Percentiles rank a stretch among this genome's conserved stretches.
Evolutionary conservation across 495 filamentous ascomycete genomes (phyloP).

Genomic region (Penicillium cataractarum): DNA sequence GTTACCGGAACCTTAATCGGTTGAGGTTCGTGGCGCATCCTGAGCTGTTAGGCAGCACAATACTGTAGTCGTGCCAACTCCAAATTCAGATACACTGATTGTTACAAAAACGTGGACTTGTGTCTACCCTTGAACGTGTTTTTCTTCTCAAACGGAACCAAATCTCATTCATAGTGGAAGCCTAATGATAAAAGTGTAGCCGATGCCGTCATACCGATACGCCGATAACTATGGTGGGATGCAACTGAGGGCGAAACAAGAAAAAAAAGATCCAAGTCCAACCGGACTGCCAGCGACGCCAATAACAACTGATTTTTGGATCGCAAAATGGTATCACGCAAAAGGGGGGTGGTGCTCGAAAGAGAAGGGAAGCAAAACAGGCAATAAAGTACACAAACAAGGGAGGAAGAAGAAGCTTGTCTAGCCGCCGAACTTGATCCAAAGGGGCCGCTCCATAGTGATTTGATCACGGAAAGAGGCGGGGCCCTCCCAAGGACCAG

Average conservation of each 20-base stretch:
- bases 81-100: too few relatives aligned
- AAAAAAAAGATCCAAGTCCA: constrained; percentile 5
- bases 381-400: constrained; percentile 3
- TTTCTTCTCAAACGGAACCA: neutral
- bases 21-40: constrained; percentile 1
- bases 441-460: neutral
- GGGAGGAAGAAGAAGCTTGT: neutral
- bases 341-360: neutral
- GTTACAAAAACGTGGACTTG: neutral
- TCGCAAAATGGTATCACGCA: constrained; percentile 26
- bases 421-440: too few relatives aligned
- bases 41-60: neutral
- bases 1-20: neutral
- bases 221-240: constrained; percentile 15
- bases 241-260: neutral
- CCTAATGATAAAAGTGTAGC: neutral
- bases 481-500: neutral
- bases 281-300: constrained; percentile 20
- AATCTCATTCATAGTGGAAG: neutral
- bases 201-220: neutral
- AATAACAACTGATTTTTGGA: constrained; percentile 17
- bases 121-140: neutral
- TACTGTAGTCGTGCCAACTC: too few relatives aligned
- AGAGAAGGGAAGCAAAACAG: neutral
- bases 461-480: neutral